Conservation (phyloP, 2,329 filamentous ascomycete genomes). For the Eutypa lata region DNA sequence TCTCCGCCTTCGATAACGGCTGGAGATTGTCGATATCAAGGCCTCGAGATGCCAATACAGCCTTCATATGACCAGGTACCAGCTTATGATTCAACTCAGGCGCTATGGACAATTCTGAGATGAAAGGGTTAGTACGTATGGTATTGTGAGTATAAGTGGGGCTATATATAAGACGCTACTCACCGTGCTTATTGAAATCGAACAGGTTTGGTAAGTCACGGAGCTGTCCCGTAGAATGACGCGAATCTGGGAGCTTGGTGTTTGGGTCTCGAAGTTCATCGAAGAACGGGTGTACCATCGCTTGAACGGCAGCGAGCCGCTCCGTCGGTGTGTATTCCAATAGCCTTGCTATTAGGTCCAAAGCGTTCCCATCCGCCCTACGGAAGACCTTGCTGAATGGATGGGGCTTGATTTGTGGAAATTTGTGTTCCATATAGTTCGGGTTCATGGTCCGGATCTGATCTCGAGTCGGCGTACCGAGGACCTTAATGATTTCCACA, state of each 20-base stretch:
- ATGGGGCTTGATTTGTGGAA: slow-evolving; percentile 98
- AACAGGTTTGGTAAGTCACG: slow-evolving; percentile 86
- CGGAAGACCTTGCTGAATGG: slow-evolving; percentile 99
- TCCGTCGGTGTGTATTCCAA: slow-evolving; percentile 98
- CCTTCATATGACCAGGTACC: slow-evolving; percentile 77
- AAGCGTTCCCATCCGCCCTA: slow-evolving; percentile 88
- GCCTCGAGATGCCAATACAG: slow-evolving; percentile 70
- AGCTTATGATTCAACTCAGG: slow-evolving; percentile 83
- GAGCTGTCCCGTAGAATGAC: slow-evolving; percentile 75
- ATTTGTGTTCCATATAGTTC: slow-evolving; percentile 99
- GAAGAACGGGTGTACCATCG: slow-evolving; percentile 98
- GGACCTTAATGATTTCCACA: slow-evolving; percentile 98
- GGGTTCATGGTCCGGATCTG: slow-evolving; percentile 99
- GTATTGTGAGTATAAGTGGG: too few species aligned
- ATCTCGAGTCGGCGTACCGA: slow-evolving; percentile 93
- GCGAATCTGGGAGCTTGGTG: slow-evolving; percentile 89
- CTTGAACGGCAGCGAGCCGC: slow-evolving; percentile 87
- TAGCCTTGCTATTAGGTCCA: slow-evolving; percentile 89
- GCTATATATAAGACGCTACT: slow-evolving; percentile 27
- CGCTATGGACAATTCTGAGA: slow-evolving; percentile 88
- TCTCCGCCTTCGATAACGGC: slow-evolving; percentile 87
- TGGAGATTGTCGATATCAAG: slow-evolving; percentile 93
- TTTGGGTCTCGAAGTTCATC: slow-evolving; percentile 91
- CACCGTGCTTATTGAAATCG: slow-evolving; percentile 92
- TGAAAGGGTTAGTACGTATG: slow-evolving; percentile 19